phyloP scores from a whole-genome alignment of 2,329 filamentous ascomycete genomes.

The Xylaria sp. region DNA sequence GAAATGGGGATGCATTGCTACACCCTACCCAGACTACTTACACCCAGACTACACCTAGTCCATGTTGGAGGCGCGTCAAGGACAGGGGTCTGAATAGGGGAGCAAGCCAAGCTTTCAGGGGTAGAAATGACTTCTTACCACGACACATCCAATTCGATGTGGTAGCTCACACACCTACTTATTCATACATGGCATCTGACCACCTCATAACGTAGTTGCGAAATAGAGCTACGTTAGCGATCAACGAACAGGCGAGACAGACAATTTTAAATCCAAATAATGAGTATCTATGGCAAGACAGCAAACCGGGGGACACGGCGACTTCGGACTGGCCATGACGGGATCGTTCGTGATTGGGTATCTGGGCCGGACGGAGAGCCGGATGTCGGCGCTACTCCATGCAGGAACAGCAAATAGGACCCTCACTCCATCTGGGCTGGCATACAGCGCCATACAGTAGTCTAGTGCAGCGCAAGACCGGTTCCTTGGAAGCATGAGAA shows the following conservation, averaged over 20 bases:
- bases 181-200: too few relatives aligned
- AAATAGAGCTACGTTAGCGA: not conserved
- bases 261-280: not conserved
- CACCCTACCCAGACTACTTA: too few relatives aligned
- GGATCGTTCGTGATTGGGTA: too few relatives aligned
- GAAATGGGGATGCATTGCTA: too few relatives aligned
- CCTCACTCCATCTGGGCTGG: too few relatives aligned
- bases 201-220: too few relatives aligned
- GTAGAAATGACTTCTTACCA: conserved; percentile 1
- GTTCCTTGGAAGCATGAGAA: not conserved
- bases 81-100: conserved; percentile 13
- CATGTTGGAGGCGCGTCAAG: not conserved
- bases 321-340: too few relatives aligned
- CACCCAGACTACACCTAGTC: not conserved
- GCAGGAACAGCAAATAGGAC: conserved; percentile 9
- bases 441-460: too few relatives aligned
- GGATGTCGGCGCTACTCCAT: not conserved
- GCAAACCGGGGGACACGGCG: not conserved
- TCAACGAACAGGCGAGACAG: not conserved
- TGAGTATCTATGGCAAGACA: not conserved
- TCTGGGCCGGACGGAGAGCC: too few relatives aligned
- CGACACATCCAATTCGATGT: too few relatives aligned
- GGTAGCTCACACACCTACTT: too few relatives aligned
- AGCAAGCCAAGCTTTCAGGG: conserved; percentile 19
- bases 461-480: not conserved